Base-by-base conservation (phyloP, 805 yeast species). In the Metschnikowia similis region DNA sequence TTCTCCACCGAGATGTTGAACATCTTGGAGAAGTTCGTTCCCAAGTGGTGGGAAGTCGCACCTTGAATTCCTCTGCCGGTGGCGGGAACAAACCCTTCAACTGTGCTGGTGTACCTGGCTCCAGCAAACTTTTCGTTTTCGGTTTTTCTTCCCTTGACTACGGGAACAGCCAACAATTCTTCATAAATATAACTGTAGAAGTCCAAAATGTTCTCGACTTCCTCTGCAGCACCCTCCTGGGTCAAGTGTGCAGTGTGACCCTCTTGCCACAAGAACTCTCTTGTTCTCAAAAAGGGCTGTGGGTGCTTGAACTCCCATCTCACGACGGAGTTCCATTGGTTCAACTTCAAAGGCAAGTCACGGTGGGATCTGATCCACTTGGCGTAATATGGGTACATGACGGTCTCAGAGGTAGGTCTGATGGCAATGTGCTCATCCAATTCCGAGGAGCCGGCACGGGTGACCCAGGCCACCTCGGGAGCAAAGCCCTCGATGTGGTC, bases 271-370 rank as follows among this genome's bases (percentile, higher is more conserved):
- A 94, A 79, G 75, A 94, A 94, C 75, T 94, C 99, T 76, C 99
- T 87, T 11, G 99, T 95, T 81, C 99, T 87, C 67, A 94, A 76
- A 73, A 94, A 94, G 45, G 99, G 99, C 76, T 94, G 99, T 51
- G 99, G 99, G 72, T 94, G 98, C 79, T 94, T 94, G 77, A 94
- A 94, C 75, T 94, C 99, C 99, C 99, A 94, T 79, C 99, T 87
- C 45, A 94, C 99, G 41, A 94, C 99, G 16, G 97, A 91, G 77
- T 95, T 95, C 99, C 99, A 94, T 76, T 94, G 99, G 78, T 94
- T 94, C 66, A 94, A 81, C 65, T 87, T 88, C 72, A 94, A 79
- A 54, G 99, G 99, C 67, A 95, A 81, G 70, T 94, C 99, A 72
- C 99, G 87, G 76, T 94, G 96, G 30, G 98, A 91, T 72, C 97